Evolutionary conservation across 345 rosid species (phyloP), one percentile per base, ranked within the genome.

Genomic region (Citrus unshiu): DNA sequence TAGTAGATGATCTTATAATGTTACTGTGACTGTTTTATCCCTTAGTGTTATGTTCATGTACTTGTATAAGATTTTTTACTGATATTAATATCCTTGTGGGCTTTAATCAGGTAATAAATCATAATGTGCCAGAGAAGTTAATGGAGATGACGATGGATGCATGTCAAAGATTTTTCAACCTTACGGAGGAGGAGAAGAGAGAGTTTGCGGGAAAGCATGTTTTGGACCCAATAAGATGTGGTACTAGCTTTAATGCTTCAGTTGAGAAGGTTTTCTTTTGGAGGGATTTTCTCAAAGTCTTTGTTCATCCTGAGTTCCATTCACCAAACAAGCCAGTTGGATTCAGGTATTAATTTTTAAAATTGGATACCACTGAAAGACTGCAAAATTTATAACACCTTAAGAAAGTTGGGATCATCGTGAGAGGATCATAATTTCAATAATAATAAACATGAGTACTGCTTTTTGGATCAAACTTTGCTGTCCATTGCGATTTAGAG

Each of bases 231-330:
- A 84, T 89, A 35, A 82, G 90, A 76, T 85, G 68, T 62, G 94
- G 92, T 2, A 89, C 91, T 14, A 91, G 92, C 77, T 89, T 89
- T 78, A 89, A 88, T 71, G 12, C 82, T 61, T 77, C 84, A 3
- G 86, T 76, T 64, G 94, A 89, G 0, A 73, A 86, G 27, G 79
- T 79, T 9, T 78, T 85, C 9, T 87, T 51, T 70, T 91, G 92
- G 92, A 85, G 87, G 78, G 92, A 89, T 80, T 89, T 76, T 72
- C 83, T 91, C 43, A 91, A 89, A 88, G 61, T 84, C 3, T 35
- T 73, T 46, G 83, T 81, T 18, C 87, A 89, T 59, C 90, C 90
- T 35, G 40, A 74, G 16, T 88, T 88, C 69, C 86, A 89, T 74
- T 84, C 85, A 14, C 90, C 89, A 2, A 40, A 19, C 66, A 88